Evolutionary conservation across 2,329 filamentous ascomycete species (phyloP).

Genomic region (Cladophialophora immunda): DNA sequence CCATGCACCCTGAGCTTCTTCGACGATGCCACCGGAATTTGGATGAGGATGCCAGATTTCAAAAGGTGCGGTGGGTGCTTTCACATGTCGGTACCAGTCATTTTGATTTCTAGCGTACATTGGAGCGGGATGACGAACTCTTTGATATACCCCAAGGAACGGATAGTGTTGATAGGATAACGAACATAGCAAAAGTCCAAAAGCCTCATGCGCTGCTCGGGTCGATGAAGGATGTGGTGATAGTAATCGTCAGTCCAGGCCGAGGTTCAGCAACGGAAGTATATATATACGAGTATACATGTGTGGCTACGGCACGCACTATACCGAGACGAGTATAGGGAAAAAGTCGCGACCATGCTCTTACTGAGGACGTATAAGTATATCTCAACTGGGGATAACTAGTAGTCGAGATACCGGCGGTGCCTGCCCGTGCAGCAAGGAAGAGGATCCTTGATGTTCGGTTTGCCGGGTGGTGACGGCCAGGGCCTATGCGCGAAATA

Average conservation of each 20-base stretch:
- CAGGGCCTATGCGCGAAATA: too few relatives aligned
- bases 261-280: background rate
- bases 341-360: too few relatives aligned
- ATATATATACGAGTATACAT: too few relatives aligned
- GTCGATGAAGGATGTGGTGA: too few relatives aligned
- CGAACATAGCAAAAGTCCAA: background rate
- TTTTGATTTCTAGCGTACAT: background rate
- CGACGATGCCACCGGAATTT: background rate
- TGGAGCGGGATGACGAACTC: background rate
- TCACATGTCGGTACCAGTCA: background rate
- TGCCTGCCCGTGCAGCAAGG: too few relatives aligned
- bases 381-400: too few relatives aligned
- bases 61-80: background rate
- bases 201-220: background rate
- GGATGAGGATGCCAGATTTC: background rate
- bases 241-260: background rate
- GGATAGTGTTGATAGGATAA: background rate
- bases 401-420: too few relatives aligned
- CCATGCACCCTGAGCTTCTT: background rate
- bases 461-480: too few relatives aligned
- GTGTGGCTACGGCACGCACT: too few relatives aligned
- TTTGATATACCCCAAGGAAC: conserved; percentile 1
- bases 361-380: too few relatives aligned
- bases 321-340: too few relatives aligned
- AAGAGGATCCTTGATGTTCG: too few relatives aligned